Evolutionary conservation across 805 yeast species (phyloP), one percentile per base, ranked within the genome.

Genomic region (Starmera pachycereana): DNA sequence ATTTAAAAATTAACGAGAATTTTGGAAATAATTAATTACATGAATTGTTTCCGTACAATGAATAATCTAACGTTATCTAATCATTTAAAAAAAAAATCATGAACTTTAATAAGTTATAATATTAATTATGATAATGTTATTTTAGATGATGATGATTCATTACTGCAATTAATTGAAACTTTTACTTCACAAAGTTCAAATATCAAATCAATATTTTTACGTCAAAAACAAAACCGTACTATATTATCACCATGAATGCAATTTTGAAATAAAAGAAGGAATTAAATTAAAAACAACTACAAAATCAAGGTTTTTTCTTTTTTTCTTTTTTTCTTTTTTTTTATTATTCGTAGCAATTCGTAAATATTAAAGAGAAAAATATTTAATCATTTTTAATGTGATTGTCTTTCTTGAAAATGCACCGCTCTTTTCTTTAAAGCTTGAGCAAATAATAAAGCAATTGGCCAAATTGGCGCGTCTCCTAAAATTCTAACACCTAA

Each of bases 381-480:
- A 4, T 29, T 8, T 29, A 29, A 8, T 13, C 6, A 22, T 4
- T 8, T 11, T 30, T 18, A 30, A n/a, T 30, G 13, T n/a, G 27
- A 22, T 6, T 22, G 29, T 8, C 30, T 31, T 36, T 44, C 40
- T 31, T 45, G 46, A 35, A 61, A 63, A 44, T 51, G 53, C 5
- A 73, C 66, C 5, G 80, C 78, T 52, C 88, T 70, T 29, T 78
- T 72, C 53, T 80, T 82, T 50, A 82, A 65, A 2, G 87, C 88
- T 54, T 82, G 90, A 0, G 90, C 90, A 63, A 82, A 81, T 14
- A 80, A 73, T 56, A 83, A 62, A 1, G 88, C 84, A 38, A 82
- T 71, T 0, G 92, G 92, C 94, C 94, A 83, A 22, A 83, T 81
- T 12, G 92, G 92, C 0, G 89, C 89, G 63, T 83, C 92, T 4